Base-by-base conservation (phyloP, 139 green algal species). In the Chlorella sorokiniana region DNA sequence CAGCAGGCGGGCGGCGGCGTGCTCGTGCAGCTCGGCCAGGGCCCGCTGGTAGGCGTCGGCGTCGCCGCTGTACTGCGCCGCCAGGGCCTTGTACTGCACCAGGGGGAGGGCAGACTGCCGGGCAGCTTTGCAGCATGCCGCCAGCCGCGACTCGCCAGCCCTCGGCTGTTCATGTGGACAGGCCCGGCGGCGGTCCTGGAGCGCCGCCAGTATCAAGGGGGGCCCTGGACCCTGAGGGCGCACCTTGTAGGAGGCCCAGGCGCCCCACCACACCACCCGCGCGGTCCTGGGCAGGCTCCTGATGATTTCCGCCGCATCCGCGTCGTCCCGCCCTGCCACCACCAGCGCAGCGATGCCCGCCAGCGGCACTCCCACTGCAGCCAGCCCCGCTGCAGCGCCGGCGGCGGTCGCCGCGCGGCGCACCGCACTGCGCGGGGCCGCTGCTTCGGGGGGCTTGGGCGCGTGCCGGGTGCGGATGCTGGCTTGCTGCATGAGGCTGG, bases 221-320 rank as follows among this genome's bases (percentile, higher is more conserved):
- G 48, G 48, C 48, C 11, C 48, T 59, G 16, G 48, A 72, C 4
- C 18, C 6, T 27, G 20, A 16, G 23, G 10, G 9, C 69, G 54
- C 33, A 38, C 56, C 81, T 87, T 83, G 44, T 76, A 88, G 61
- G 31, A 35, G 33, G 84, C 79, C 79, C 71, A 71, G 37, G 7
- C 16, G 68, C 78, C 69, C 84, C 84, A 88, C 71, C 69, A 83
- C 1, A 85, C 51, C 6, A 83, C 63, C 27, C 78, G 35, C 14
- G 61, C 45, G 45, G 70, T 86, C 45, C 83, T 54, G 20, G 84
- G 78, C 51, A 85, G 62, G 51, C 79, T 72, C 3, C 52, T 45
- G 18, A 88, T 11, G 8, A 88, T 54, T 40, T 88, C 78, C 14
- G 45, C 27, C 4, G 35, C 40, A 27, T 79, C 71, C 3, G 78